Conservation (phyloP, 176 grass and related monocot genomes). For the Canna indica region DNA sequence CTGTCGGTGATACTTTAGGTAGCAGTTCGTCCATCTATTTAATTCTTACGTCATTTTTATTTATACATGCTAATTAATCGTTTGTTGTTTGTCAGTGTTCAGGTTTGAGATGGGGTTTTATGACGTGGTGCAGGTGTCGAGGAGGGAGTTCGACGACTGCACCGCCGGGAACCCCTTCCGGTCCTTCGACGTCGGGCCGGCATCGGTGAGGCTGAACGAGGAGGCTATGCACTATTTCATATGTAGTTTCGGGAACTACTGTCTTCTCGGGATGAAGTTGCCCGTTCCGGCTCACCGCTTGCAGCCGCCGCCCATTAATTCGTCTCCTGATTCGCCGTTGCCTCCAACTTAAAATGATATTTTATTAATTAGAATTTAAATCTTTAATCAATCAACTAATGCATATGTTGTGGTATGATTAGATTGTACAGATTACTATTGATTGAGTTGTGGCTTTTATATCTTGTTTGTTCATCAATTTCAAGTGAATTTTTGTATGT, state of each 20-base stretch:
- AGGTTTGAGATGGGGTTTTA: conserved; percentile 47
- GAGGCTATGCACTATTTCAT: conserved; percentile 24
- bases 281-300: background rate
- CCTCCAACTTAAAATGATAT: background rate
- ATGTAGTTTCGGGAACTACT: conserved; percentile 42
- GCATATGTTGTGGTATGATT: too few species aligned
- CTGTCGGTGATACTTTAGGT: conserved; percentile 32
- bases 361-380: too few species aligned
- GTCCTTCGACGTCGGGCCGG: conserved; percentile 6
- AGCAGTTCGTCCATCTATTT: background rate
- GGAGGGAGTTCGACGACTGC: conserved; percentile 30
- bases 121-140: conserved; percentile 40
- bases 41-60: background rate
- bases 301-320: background rate
- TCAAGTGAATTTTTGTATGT: too few species aligned
- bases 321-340: conserved; percentile 4
- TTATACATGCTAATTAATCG: background rate
- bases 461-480: too few species aligned
- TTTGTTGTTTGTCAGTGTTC: conserved; percentile 22
- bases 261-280: conserved; percentile 33
- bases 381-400: too few species aligned
- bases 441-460: too few species aligned
- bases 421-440: too few species aligned
- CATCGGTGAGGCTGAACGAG: conserved; percentile 17
- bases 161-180: conserved; percentile 20